Base-by-base conservation (phyloP, 208 protist species). In the Angomonas deanei region DNA sequence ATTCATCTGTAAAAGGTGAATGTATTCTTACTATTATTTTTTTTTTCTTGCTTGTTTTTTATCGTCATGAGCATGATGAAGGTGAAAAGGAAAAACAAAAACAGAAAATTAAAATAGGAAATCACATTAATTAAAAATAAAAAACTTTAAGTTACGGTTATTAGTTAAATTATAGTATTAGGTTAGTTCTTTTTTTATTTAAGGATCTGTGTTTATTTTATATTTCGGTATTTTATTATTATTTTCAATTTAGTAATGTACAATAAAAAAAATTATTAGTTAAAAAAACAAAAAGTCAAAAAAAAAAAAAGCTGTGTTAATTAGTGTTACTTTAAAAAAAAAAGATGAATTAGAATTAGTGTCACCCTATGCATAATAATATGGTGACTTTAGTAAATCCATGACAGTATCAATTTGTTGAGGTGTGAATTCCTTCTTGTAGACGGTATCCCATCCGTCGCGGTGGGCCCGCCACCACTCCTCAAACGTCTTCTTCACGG, bases 331-430 rank as follows among this genome's bases (percentile, higher is more conserved):
- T n/a, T n/a, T n/a, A n/a, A n/a, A n/a, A n/a, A n/a, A n/a, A n/a
- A n/a, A n/a, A n/a, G n/a, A n/a, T n/a, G n/a, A n/a, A n/a, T n/a
- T n/a, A n/a, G n/a, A n/a, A n/a, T n/a, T n/a, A n/a, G n/a, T n/a
- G n/a, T n/a, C n/a, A n/a, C n/a, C n/a, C n/a, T 74, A 95, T n/a
- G 80, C 85, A 23, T 88, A 88, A 70, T 90, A 91, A 24, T 31
- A 68, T 0, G 81, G 78, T 0, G 78, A 74, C 1, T 61, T 73
- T 8, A 91, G 62, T 6, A 91, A 50, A 13, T 71, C 67, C 6
- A 74, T 60, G 23, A 94, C 76, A 15, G 39, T 64, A 23, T 86
- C 68, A 23, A 88, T 48, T 65, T 95, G 76, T 8, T 34, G 70
- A 0, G 61, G 2, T 0, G 79, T 86, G 64, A 95, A 95, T 58